Evolutionary conservation across 768 basidiomycete genomes (phyloP), one percentile per base, ranked within the genome.

Genomic region (Tylopilus sp.): DNA sequence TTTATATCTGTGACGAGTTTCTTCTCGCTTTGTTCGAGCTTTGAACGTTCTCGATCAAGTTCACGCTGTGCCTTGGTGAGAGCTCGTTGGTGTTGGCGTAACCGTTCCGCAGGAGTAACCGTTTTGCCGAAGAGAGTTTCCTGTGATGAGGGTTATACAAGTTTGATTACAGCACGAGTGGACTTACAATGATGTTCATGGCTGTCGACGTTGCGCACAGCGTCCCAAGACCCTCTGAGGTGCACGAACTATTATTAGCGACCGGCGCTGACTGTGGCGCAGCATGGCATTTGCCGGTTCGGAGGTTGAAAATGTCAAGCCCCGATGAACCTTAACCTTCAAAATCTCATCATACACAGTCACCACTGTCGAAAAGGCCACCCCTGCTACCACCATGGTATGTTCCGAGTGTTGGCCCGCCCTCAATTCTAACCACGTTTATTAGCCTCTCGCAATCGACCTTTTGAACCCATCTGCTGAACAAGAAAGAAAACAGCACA

Each of bases 11-110:
- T 74, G 51, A 98, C 81, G 48, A 98, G 85, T 69, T 97, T 98
- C 84, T 95, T 98, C 78, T 98, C 97, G 64, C 88, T 86, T 67
- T 88, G 86, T 71, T 98, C 97, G 39, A 98, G 85, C 71, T 95
- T 98, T 30, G 79, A 75, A 54, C 92, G 86, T 72, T 99, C 97
- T 56, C 97, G 84, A 71, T 98, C 97, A 46, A 98, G 88, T 72
- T 98, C 97, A 43, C 97, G 86, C 72, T 98, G 95, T 8, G 97
- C 97, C 69, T 98, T 98, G 31, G 91, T 88, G 57, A 98, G 83
- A 3, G 93, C 83, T 31, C 95, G 87, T 69, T 99, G 97, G 69
- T 99, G 95, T 71, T 98, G 92, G 50, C 95, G 86, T 56, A 99
- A 80, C 50, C 94, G 86, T 72, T 99, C 97, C 22, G 95, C 95